Base-by-base conservation (phyloP, 805 yeast species). In the Brettanomyces custersianus region DNA sequence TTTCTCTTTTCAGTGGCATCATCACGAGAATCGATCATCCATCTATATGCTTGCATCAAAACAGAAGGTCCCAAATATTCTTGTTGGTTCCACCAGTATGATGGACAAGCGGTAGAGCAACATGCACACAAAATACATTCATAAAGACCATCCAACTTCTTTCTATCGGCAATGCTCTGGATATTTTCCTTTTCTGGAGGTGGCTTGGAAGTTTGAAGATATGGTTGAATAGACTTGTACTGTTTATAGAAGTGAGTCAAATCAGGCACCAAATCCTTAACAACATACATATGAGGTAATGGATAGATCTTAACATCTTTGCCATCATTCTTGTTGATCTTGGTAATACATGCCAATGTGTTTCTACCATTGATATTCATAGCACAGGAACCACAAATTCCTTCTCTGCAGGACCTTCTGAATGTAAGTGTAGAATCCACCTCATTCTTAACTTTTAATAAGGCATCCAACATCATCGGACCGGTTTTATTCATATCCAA, bases 61-160 rank as follows among this genome's bases (percentile, higher is more conserved):
- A 92, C 97, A 21, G 98, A 98, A 19, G 98, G 98, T 39, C 98
- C 98, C 52, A 92, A 70, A 66, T 92, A 92, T 70, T 92, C 94
- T 66, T 88, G 95, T 68, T 86, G 95, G 68, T 92, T 92, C 98
- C 98, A 92, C 98, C 98, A 92, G 74, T 92, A 92, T 3, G 97
- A 88, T 37, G 98, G 98, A 70, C 98, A 92, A 15, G 97, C 80
- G 35, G 98, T 92, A 24, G 96, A 88, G 66, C 98, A 90, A 68
- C 98, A 88, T 9, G 98, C 98, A 70, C 98, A 90, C 58, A 90
- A 70, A 54, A 90, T 90, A 72, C 98, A 90, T 68, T 90, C 97
- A 68, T 90, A 90, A 49, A 92, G 67, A 39, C 98, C 98, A 62
- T 92, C 97, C 57, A 90, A 73, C 68, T 92, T 92, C 65, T 81